Evolutionary conservation across 2,329 filamentous ascomycete species (phyloP).

Genomic region (Orbilia brochopaga): DNA sequence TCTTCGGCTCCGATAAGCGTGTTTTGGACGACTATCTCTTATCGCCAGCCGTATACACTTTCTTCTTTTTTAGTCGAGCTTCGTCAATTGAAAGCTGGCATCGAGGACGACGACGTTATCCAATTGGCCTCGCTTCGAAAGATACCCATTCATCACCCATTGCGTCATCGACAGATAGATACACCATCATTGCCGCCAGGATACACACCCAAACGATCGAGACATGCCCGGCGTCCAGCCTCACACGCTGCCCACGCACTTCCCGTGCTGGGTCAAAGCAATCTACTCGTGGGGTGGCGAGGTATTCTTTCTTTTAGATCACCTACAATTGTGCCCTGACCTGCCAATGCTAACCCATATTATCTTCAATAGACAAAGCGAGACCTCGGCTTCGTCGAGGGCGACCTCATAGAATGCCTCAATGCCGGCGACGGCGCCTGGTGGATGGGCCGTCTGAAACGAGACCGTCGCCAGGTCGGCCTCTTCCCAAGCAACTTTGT

Average conservation of each 20-base stretch:
- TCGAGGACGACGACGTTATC: background rate
- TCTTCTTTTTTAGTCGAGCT: no score
- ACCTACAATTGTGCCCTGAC: conserved; percentile 18
- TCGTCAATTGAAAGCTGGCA: no score
- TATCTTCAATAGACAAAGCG: conserved; percentile 71
- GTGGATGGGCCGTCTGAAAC: conserved; percentile 93
- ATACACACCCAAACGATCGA: conserved; percentile 1
- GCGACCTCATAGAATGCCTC: conserved; percentile 95
- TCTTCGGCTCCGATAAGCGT: background rate
- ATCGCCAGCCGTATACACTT: no score
- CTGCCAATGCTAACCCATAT: background rate
- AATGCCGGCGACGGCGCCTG: conserved; percentile 97
- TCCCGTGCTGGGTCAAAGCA: conserved; percentile 89
- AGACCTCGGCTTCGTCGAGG: conserved; percentile 95
- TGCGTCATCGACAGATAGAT: conserved; percentile 12
- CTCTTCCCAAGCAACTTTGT: conserved; percentile 98
- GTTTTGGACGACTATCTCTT: conserved; percentile 4
- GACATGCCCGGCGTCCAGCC: conserved; percentile 48
- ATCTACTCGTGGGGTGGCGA: conserved; percentile 95
- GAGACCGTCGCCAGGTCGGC: conserved; percentile 88
- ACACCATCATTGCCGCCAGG: conserved; percentile 22
- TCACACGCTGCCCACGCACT: conserved; percentile 47
- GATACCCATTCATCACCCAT: background rate
- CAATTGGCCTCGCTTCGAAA: background rate
- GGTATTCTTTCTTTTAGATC: conserved; percentile 57